Evolutionary conservation across 345 rosid species (phyloP).

Genomic region (Rhodomyrtus tomentosa): DNA sequence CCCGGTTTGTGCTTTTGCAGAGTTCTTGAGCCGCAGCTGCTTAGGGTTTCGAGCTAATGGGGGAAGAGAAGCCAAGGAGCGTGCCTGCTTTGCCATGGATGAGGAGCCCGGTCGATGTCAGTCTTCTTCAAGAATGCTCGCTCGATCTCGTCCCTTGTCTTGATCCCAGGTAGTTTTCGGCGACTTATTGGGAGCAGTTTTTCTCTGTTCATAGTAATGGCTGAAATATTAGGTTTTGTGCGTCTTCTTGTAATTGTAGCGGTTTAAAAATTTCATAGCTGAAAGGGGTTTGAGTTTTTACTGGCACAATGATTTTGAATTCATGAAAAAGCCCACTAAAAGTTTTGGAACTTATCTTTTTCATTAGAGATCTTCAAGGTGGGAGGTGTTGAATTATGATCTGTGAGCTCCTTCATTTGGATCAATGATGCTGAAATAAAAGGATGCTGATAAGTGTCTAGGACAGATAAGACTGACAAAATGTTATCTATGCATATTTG

Average conservation of each 20-base stretch:
- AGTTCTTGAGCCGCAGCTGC: not conserved
- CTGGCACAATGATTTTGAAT: not conserved
- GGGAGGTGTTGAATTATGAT: not conserved
- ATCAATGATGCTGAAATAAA: not conserved
- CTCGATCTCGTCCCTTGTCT: slow-evolving; percentile 64
- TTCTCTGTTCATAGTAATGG: not conserved
- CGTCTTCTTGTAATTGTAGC: not conserved
- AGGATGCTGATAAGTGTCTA: not conserved
- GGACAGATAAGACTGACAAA: not conserved
- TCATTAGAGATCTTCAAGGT: not conserved
- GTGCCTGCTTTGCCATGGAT: slow-evolving; percentile 82
- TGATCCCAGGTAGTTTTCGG: slow-evolving; percentile 43
- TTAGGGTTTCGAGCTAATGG: slow-evolving; percentile 5
- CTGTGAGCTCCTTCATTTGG: not conserved
- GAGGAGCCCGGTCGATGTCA: slow-evolving; percentile 72
- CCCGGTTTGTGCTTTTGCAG: too few species aligned
- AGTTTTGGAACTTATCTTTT: not conserved
- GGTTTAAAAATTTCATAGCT: not conserved
- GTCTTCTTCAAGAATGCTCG: slow-evolving; percentile 30
- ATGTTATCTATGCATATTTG: not conserved
- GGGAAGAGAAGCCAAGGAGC: slow-evolving; percentile 17
- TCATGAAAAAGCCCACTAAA: not conserved
- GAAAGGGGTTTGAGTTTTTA: not conserved
- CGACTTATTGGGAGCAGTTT: not conserved
- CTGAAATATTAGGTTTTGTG: not conserved